These are phyloP conservation scores for Saccharomycopsis phalli DNA, from an alignment of 1,139 yeast species.

Conservation along the genomic window DNA sequence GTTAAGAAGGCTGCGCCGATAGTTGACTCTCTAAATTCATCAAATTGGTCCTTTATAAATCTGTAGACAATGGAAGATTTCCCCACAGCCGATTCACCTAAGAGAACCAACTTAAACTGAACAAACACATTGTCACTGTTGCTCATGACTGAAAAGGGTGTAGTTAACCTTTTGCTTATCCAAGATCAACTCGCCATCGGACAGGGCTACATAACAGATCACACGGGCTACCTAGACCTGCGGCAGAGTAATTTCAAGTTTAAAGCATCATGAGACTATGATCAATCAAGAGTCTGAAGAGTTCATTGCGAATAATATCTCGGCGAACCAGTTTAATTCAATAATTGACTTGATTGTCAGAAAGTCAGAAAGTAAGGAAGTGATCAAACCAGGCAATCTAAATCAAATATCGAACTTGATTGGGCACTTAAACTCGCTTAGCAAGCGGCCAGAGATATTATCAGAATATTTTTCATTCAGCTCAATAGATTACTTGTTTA, in stretches of 20 bases:
- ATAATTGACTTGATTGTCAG: constrained; percentile 5
- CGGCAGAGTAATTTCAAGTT: too few species aligned
- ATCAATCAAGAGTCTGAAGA: constrained; percentile 11
- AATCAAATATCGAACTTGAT: constrained; percentile 5
- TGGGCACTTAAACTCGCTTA: constrained; percentile 3
- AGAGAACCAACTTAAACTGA: constrained; percentile 76
- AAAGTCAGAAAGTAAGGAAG: not conserved
- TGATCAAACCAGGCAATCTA: not conserved
- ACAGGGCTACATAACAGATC: too few species aligned
- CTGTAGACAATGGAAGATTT: constrained; percentile 85
- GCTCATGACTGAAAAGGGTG: too few species aligned
- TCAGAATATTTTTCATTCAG: not conserved
- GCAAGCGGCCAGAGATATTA: constrained; percentile 6
- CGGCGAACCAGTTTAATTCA: constrained; percentile 3
- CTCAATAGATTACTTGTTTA: constrained; percentile 6
- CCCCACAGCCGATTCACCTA: constrained; percentile 97
- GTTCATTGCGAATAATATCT: constrained; percentile 7
- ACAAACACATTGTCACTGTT: constrained; percentile 30
- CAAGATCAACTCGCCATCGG: too few species aligned
- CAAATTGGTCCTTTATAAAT: constrained; percentile 90
- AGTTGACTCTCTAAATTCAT: constrained; percentile 88
- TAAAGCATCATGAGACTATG: too few species aligned
- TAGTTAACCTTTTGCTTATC: too few species aligned
- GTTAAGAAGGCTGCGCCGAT: constrained; percentile 97
- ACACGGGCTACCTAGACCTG: constrained; percentile 1